Evolutionary conservation across 306 rosid genomes (phyloP).

Genomic region (Lupinus albus): DNA sequence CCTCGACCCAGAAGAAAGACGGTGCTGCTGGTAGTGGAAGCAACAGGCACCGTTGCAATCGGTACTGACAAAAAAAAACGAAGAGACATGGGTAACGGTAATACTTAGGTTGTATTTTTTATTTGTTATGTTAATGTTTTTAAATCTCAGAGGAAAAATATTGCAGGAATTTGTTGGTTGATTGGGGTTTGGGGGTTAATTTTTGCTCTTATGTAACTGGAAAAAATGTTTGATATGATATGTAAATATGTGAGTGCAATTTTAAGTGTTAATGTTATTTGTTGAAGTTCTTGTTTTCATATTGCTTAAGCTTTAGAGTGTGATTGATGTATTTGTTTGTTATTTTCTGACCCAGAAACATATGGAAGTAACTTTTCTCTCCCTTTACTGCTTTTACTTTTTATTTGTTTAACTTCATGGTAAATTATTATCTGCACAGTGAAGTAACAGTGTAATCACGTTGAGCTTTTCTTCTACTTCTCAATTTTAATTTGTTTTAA

Average conservation of each 20-base stretch:
- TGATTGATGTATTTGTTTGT: constrained; percentile 25
- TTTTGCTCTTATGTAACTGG: neutral
- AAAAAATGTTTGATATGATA: constrained; percentile 35
- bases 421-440: constrained; percentile 31
- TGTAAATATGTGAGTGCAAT: constrained; percentile 56
- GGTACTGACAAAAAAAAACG: constrained; percentile 43
- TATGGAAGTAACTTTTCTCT: constrained; percentile 20
- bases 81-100: constrained; percentile 38
- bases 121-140: constrained; percentile 22
- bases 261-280: constrained; percentile 20
- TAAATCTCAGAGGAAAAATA: constrained; percentile 38
- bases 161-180: constrained; percentile 43
- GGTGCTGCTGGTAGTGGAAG: constrained; percentile 16
- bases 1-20: constrained; percentile 69
- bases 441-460: constrained; percentile 25
- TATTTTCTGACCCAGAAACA: constrained; percentile 31
- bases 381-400: neutral
- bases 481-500: neutral
- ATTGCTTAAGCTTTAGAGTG: constrained; percentile 20
- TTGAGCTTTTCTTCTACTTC: constrained; percentile 50
- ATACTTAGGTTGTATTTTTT: constrained; percentile 34
- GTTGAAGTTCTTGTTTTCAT: constrained; percentile 27
- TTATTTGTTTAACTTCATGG: neutral
- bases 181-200: constrained; percentile 17
- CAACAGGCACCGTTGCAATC: constrained; percentile 49